These are phyloP conservation scores for Aspergillus ellipticus DNA, from an alignment of 495 filamentous ascomycete species.

Conservation along the genomic window DNA sequence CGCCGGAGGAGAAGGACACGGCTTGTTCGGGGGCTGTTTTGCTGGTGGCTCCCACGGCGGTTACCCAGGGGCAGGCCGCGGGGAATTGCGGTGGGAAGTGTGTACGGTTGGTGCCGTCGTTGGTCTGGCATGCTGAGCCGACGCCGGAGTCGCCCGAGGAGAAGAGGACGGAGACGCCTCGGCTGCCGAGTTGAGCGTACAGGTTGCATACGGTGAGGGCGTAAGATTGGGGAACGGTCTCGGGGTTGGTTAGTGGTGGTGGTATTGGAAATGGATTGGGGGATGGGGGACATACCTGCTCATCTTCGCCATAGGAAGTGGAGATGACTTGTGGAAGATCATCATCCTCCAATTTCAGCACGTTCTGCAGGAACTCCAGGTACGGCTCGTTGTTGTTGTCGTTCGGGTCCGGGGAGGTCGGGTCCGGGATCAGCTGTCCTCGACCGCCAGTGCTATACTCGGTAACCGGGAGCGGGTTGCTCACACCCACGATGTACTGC, in stretches of 20 bases:
- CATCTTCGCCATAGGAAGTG: constrained; percentile 79
- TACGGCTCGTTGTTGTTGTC: constrained; percentile 73
- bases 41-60: constrained; percentile 65
- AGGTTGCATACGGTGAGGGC: constrained; percentile 66
- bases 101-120: constrained; percentile 62
- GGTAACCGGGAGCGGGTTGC: constrained; percentile 54
- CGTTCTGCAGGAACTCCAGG: constrained; percentile 62
- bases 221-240: constrained; percentile 67
- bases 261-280: too few relatives aligned
- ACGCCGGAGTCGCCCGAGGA: constrained; percentile 71
- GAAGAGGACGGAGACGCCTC: constrained; percentile 71
- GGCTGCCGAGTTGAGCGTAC: constrained; percentile 66
- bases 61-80: constrained; percentile 69
- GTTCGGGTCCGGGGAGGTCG: constrained; percentile 48
- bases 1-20: constrained; percentile 56
- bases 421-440: constrained; percentile 58
- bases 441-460: constrained; percentile 67
- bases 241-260: background rate
- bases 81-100: constrained; percentile 70
- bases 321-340: constrained; percentile 72
- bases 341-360: constrained; percentile 44
- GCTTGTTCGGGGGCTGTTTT: constrained; percentile 55
- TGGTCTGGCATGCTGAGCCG: constrained; percentile 60
- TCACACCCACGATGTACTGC: constrained; percentile 62
- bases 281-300: constrained; percentile 45